Conservation (phyloP, 805 yeast species). For the Suhomyces vadensis region DNA sequence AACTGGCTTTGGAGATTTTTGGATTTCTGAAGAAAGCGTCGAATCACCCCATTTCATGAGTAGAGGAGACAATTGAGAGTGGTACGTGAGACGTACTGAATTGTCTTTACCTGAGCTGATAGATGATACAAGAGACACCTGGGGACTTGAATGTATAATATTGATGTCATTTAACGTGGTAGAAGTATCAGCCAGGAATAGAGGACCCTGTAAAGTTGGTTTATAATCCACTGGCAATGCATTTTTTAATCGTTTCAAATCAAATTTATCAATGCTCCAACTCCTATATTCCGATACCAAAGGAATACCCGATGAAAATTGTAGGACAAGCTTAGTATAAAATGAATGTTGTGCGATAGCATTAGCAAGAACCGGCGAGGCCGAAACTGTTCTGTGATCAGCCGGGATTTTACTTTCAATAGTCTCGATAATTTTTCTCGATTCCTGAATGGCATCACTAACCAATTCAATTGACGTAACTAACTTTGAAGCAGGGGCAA, state of each 20-base stretch:
- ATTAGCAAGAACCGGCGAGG: constrained; percentile 13
- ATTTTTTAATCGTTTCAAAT: constrained; percentile 1
- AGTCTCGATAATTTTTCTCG: constrained; percentile 12
- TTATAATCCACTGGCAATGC: background rate
- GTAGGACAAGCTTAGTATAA: constrained; percentile 14
- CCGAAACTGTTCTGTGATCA: background rate
- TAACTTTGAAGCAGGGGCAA: constrained; percentile 16
- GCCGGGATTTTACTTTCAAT: constrained; percentile 13
- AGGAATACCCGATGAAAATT: constrained; percentile 12
- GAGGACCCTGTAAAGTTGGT: constrained; percentile 31
- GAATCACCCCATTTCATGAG: constrained; percentile 19
- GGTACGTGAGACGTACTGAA: constrained; percentile 15
- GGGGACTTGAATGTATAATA: constrained; percentile 14
- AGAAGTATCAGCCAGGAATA: background rate
- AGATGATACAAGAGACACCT: constrained; percentile 18
- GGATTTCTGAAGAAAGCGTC: background rate
- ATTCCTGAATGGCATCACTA: constrained; percentile 17
- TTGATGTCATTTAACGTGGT: constrained; percentile 15
- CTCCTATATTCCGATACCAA: constrained; percentile 14
- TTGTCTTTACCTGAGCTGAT: constrained; percentile 8
- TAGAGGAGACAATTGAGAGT: constrained; percentile 30
- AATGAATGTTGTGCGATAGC: constrained; percentile 21
- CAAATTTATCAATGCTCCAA: background rate
- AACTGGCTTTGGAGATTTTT: background rate
- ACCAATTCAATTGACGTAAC: constrained; percentile 18